A percentile compares a stretch with the other conserved stretches of the same genome.
These are phyloP conservation scores for Globisporangium apiculatum DNA, from an alignment of 352 stramenopile genomes.

Conservation along the genomic window DNA sequence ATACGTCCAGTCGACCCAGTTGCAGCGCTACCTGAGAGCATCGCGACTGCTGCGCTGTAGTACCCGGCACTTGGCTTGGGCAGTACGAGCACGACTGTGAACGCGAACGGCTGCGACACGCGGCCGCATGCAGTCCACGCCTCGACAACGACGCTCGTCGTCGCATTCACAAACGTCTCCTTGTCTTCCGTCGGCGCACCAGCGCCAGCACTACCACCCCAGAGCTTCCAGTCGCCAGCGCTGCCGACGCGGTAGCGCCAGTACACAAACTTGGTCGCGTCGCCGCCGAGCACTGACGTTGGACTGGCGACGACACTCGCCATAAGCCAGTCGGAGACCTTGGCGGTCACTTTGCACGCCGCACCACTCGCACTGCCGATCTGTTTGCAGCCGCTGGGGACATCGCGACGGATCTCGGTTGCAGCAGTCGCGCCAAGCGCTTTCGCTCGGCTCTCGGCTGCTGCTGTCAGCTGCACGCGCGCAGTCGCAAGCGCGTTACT, in stretches of 20 bases:
- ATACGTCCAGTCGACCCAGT: conserved; percentile 6
- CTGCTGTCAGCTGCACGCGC: conserved; percentile 28
- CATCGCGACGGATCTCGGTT: conserved; percentile 49
- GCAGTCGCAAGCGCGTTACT: conserved; percentile 34
- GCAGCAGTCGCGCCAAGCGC: conserved; percentile 22
- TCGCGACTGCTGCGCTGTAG: background rate
- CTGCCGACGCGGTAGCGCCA: conserved; percentile 53
- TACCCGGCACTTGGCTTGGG: conserved; percentile 9
- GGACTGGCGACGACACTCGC: conserved; percentile 20
- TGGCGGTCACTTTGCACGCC: conserved; percentile 24
- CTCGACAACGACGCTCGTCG: conserved; percentile 41
- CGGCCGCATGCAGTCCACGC: conserved; percentile 53
- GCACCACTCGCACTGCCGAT: conserved; percentile 17
- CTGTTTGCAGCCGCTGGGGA: conserved; percentile 24
- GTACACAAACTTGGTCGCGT: conserved; percentile 36
- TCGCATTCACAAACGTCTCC: conserved; percentile 17
- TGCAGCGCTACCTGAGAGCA: conserved; percentile 4
- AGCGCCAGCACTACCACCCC: conserved; percentile 5
- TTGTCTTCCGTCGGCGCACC: conserved; percentile 15
- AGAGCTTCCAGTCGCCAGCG: conserved; percentile 31
- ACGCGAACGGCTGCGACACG: conserved; percentile 21
- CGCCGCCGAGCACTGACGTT: conserved; percentile 1
- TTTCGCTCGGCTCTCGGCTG: conserved; percentile 22
- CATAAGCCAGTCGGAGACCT: conserved; percentile 32
- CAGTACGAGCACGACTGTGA: conserved; percentile 60